Evolutionary conservation across 2,329 filamentous ascomycete genomes (phyloP), one percentile per base, ranked within the genome.

Genomic region (Rugonectria rugulosa): DNA sequence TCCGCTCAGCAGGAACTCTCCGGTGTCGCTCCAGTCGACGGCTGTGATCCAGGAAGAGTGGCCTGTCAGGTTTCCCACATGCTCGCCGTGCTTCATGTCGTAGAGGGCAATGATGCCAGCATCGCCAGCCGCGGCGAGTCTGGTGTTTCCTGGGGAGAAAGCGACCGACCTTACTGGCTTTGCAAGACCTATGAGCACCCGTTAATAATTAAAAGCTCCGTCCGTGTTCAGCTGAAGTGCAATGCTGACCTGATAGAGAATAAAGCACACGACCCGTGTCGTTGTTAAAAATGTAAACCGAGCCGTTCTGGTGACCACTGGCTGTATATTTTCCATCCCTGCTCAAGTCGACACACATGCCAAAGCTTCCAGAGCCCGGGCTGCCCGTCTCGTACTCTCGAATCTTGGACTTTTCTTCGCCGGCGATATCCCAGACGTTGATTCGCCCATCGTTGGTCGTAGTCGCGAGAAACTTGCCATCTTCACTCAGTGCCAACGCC

Each of bases 211-310:
- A 17, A 21, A n/a, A n/a, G n/a, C n/a, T n/a, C n/a, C n/a, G n/a
- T n/a, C 6, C 24, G 21, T 21, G 5, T 17, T 34, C 17, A 8
- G 19, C 2, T 6, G 8, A 19, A 27, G 4, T 26, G 10, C 3
- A 4, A 9, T 6, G 68, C 81, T 58, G 77, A 90, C 90, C 88
- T 50, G 91, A 88, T 20, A 99, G 79, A 7, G 92, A 95, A 74
- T 97, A 94, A 11, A 91, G 81, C 65, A 99, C 85, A 49, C 91
- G 86, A 4, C 91, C 91, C 1, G 90, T 92, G 64, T 92, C 88
- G 68, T 97, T 98, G 78, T 92, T 93, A 81, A 98, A 99, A 59
- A 99, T 87, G 76, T 97, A 97, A 60, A 98, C 85, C 11, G 87
- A 88, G 14, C 95, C 95, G 68, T 90, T 97, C 72, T 97, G 90